These are phyloP conservation scores for Chamaecrista fasciculata DNA, from an alignment of 306 rosid genomes.

Conservation along the genomic window DNA sequence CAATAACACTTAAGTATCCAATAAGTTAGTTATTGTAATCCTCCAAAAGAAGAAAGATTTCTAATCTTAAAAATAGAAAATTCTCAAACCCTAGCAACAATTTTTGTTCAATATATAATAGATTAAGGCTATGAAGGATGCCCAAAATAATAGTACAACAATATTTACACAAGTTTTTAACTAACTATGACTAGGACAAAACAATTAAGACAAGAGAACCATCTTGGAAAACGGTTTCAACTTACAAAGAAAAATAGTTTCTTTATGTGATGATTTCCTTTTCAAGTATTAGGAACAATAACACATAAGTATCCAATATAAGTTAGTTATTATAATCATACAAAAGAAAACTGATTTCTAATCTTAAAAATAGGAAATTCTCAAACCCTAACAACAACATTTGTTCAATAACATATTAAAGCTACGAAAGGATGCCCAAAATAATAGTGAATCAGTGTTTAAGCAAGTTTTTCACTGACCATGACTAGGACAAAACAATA, in stretches of 20 bases:
- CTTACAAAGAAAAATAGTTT: too few species aligned
- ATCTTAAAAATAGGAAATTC: background rate
- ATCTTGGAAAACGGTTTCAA: constrained; percentile 18
- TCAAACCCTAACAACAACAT: background rate
- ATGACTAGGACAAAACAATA: background rate
- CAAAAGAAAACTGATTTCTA: background rate
- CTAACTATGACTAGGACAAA: constrained; percentile 4
- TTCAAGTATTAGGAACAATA: background rate
- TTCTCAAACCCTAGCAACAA: background rate
- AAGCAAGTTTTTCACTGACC: too few species aligned
- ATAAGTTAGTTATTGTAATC: background rate
- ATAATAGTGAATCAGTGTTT: too few species aligned
- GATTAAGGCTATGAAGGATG: background rate
- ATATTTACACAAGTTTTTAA: too few species aligned
- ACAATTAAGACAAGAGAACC: background rate
- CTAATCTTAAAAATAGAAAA: background rate
- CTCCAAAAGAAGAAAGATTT: background rate
- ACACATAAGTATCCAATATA: background rate
- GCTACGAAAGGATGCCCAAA: background rate
- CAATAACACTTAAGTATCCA: background rate
- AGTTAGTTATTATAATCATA: background rate
- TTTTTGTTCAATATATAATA: background rate
- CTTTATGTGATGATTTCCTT: background rate
- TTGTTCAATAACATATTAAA: background rate
- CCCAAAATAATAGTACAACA: too few species aligned